A percentile compares a stretch with the other conserved stretches of the same genome.
Conservation (phyloP, 1,284 basidiomycete species). For the Agaricales sp. region DNA sequence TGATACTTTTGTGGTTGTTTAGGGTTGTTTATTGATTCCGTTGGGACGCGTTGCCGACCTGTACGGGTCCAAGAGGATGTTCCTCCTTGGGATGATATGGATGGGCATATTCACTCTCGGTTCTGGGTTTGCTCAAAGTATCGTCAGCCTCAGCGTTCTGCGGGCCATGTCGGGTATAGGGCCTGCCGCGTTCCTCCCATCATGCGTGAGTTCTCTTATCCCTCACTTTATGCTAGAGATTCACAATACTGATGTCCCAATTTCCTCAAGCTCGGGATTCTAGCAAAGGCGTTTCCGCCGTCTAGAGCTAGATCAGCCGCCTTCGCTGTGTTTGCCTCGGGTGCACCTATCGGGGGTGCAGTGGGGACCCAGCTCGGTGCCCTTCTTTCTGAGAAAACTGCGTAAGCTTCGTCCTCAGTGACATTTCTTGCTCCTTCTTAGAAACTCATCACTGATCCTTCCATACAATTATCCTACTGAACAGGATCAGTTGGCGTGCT, state of each 20-base stretch:
- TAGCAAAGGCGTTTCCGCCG: constrained; percentile 67
- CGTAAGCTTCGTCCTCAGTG: constrained; percentile 30
- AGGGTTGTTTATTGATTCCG: constrained; percentile 67
- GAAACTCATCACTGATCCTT: constrained; percentile 6
- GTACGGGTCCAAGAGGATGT: constrained; percentile 56
- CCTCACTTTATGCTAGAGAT: neutral
- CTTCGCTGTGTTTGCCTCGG: constrained; percentile 70
- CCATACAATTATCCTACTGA: constrained; percentile 3
- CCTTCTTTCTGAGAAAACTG: constrained; percentile 32
- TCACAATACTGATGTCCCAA: neutral
- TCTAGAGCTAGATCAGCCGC: constrained; percentile 54
- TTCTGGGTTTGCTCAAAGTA: constrained; percentile 45
- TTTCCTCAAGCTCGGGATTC: constrained; percentile 52
- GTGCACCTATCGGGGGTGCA: constrained; percentile 70
- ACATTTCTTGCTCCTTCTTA: constrained; percentile 56
- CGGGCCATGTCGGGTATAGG: constrained; percentile 66
- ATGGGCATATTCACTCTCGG: constrained; percentile 40
- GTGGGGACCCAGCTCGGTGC: constrained; percentile 59
- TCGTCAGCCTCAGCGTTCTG: constrained; percentile 49
- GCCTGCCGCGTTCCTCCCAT: constrained; percentile 57
- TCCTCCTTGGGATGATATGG: constrained; percentile 40
- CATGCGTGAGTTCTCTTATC: constrained; percentile 38
- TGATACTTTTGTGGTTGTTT: too few relatives aligned
- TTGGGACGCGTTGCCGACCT: constrained; percentile 67
- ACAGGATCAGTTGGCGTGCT: constrained; percentile 28